Evolutionary conservation across 768 basidiomycete species (phyloP).

Genomic region (Trichaptum fuscoviolaceum): DNA sequence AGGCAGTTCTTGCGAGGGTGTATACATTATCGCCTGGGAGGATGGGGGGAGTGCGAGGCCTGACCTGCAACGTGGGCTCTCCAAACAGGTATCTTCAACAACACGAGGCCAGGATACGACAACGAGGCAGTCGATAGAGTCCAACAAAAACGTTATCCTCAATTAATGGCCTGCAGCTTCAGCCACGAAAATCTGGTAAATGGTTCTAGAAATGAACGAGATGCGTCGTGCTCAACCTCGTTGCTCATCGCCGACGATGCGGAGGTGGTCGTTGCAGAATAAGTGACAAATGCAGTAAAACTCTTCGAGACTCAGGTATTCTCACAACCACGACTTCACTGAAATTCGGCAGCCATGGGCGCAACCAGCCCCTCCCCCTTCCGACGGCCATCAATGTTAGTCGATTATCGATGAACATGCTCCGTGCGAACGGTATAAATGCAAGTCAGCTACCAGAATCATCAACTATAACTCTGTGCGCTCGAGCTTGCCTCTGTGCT

Average conservation of each 20-base stretch:
- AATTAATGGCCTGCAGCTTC: neutral
- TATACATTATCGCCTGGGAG: conserved; percentile 6
- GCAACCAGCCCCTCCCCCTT: neutral
- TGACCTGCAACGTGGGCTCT: conserved; percentile 6
- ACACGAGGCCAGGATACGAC: conserved; percentile 4
- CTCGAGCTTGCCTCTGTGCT: neutral
- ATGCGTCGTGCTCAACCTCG: neutral
- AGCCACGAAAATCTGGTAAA: neutral
- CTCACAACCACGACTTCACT: neutral
- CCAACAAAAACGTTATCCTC: neutral
- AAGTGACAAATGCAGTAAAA: neutral
- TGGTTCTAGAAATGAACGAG: neutral
- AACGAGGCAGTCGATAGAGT: conserved; percentile 4
- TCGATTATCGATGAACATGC: neutral
- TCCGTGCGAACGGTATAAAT: neutral
- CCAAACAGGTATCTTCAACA: conserved; percentile 4
- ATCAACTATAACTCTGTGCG: neutral
- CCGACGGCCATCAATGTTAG: neutral
- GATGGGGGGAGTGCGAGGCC: conserved; percentile 1
- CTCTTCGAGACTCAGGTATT: neutral
- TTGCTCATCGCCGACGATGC: neutral
- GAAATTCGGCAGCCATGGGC: neutral
- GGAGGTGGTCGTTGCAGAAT: neutral
- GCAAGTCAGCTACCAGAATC: neutral
- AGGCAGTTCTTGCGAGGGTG: conserved; percentile 4